Evolutionary conservation across 179 eudicot genomes (phyloP), one percentile per base, ranked within the genome.

Genomic region (Vitellaria paradoxa): DNA sequence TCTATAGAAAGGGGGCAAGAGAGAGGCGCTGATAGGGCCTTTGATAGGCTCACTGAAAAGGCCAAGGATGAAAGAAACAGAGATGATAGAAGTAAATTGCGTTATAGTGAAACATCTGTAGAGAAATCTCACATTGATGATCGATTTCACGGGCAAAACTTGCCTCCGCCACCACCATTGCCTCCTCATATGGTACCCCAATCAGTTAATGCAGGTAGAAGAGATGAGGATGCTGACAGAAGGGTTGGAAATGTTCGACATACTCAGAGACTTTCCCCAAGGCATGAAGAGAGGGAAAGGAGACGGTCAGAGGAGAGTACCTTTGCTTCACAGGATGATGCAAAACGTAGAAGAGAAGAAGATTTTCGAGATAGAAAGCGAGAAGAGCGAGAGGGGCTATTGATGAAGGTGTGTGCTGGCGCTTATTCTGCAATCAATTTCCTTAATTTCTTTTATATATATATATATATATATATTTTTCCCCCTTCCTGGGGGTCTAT

Each of bases 121-220:
- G 99, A 93, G 15, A 94, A 90, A 81, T 80, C 91, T 76, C 91
- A 91, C 53, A 61, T 6, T 73, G 99, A 93, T 74, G 99, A 93
- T 72, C 87, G 97, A 20, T 92, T 92, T 81, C 87, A 89, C 77
- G 88, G 90, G 82, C 97, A 96, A 85, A 83, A 85, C 80, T 89
- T 96, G 87, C 99, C 99, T 7, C 99, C 99, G 26, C 99, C 99
- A 30, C 99, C 99, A 47, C 99, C 99, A 59, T 79, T 96, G 77
- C 98, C 98, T 65, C 93, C 97, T 64, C 91, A 96, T 49, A 86
- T 94, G 76, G 88, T 92, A 77, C 99, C 98, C 56, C 99, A 94
- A 63, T 94, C 98, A n/a, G 79, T 94, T 40, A 86, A 64, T 85
- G 82, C 91, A 7, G 78, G 86, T 65, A 87, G 97, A 87, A 87